Evolutionary conservation across 352 stramenopile genomes (phyloP), one percentile per base, ranked within the genome.

Genomic region (Aphanomyces stellatus): DNA sequence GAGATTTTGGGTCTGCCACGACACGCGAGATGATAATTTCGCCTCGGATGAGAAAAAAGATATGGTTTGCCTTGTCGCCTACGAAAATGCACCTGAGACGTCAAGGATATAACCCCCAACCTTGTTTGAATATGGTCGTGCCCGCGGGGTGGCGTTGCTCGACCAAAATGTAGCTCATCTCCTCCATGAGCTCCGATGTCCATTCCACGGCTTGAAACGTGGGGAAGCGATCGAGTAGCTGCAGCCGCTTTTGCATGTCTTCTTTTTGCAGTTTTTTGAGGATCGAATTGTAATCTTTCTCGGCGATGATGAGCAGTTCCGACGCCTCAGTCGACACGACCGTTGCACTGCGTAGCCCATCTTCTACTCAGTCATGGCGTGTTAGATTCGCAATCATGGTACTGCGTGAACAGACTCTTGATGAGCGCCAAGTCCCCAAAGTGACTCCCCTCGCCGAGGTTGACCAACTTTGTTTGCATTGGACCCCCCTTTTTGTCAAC

Each of bases 381-480:
- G n/a, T n/a, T n/a, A n/a, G n/a, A 10, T 10, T 46, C 10, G 34
- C 27, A 17, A 22, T 61, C 30, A 27, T 41, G 7, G 33, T 34
- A 33, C 17, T 53, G 8, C 24, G 33, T 62, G 19, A 27, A 40
- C 56, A 25, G 41, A 56, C 81, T 79, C 71, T 88, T 90, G 76
- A 91, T 88, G 19, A 91, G 74, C 37, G 82, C 82, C 15, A 91
- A 67, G 30, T 91, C 82, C 4, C 82, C 82, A 64, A 91, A 90
- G 63, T 91, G 82, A 1, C 79, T 51, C 19, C 82, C 82, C 49
- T 91, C 82, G 0, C 78, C 84, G 3, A 91, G 68, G 30, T 85
- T 88, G n/a, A 91, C 77, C 13, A 90, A 73, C 63, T 91, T 89
- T 11, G 76, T 89, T 56, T 80, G 76, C 48, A 85, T 76, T 22